Base-by-base conservation (phyloP, 345 rosid genomes). In the Psidium friedrichsthalianum region DNA sequence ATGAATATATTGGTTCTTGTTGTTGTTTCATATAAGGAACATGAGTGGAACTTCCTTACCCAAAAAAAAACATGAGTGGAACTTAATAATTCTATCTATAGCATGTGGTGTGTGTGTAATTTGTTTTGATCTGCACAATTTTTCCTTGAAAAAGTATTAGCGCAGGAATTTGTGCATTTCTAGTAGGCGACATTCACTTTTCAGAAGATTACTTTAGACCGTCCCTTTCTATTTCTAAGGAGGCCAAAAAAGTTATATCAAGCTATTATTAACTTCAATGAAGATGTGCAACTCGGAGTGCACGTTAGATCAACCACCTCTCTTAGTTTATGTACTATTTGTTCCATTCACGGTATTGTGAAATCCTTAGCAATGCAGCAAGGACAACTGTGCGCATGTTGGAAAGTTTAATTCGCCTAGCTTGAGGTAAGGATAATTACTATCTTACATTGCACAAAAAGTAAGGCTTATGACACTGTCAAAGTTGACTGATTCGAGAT, bases 381-480 rank as follows among this genome's bases (percentile, higher is more conserved):
- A 94, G 98, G 88, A 95, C 97, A 87, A 95, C 96, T 15, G 95
- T 97, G 88, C 92, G 96, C 84, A 97, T 95, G 99, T 89, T 97
- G 85, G 98, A 97, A 93, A 95, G 98, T 90, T 90, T 97, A 90
- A 94, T 95, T 85, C 94, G 96, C 87, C 89, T 95, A 27, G 98
- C 98, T 86, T 94, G 93, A 97, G 98, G 97, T 95, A 89, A 85
- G 84, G 85, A 80, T 27, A 27, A 27, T n/a, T 14, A 59, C 36
- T 27, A 27, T 59, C 29, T 59, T 59, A 59, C 74, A 59, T 59
- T 59, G 74, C 74, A 27, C 9, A 6, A 59, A 27, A 59, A 27
- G 74, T 53, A 2, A 59, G 74, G 40, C 40, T 27, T 59, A 59
- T 27, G 40, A 59, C 74, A 27, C 74, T 59, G 69, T 59, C 40